phyloP scores from a whole-genome alignment of 345 rosid species.

The Gossypium australe region DNA sequence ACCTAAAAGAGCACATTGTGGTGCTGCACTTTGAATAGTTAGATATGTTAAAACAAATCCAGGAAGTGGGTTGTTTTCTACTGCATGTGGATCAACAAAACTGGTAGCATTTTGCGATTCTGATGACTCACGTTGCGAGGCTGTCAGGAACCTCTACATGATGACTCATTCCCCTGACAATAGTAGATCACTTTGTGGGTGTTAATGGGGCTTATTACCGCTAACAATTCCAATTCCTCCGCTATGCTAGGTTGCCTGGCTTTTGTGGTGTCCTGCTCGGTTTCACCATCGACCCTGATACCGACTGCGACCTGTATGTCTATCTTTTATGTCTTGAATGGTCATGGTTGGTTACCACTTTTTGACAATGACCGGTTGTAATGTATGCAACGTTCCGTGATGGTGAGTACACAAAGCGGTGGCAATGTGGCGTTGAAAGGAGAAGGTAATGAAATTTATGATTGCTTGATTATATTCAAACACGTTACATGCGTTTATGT shows the following conservation, averaged over 20 bases:
- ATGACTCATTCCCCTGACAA: slow-evolving; percentile 29
- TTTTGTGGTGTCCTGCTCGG: slow-evolving; percentile 68
- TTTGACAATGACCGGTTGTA: background rate
- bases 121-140: slow-evolving; percentile 39
- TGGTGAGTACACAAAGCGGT: background rate
- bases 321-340: background rate
- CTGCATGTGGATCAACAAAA: too few species aligned
- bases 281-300: slow-evolving; percentile 55
- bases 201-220: slow-evolving; percentile 42
- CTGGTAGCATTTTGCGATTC: too few species aligned
- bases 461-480: background rate
- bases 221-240: slow-evolving; percentile 49
- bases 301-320: slow-evolving; percentile 66
- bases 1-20: too few species aligned
- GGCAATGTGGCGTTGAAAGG: background rate
- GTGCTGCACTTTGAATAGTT: too few species aligned
- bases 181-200: slow-evolving; percentile 35
- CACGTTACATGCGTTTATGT: background rate
- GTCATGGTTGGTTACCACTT: background rate
- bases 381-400: background rate
- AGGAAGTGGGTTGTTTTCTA: too few species aligned
- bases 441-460: background rate
- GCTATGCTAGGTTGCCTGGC: slow-evolving; percentile 70
- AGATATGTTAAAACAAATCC: too few species aligned
- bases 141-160: slow-evolving; percentile 32